These are phyloP conservation scores for Zasmidium angulare DNA, from an alignment of 2,329 filamentous ascomycete genomes.

Conservation along the genomic window DNA sequence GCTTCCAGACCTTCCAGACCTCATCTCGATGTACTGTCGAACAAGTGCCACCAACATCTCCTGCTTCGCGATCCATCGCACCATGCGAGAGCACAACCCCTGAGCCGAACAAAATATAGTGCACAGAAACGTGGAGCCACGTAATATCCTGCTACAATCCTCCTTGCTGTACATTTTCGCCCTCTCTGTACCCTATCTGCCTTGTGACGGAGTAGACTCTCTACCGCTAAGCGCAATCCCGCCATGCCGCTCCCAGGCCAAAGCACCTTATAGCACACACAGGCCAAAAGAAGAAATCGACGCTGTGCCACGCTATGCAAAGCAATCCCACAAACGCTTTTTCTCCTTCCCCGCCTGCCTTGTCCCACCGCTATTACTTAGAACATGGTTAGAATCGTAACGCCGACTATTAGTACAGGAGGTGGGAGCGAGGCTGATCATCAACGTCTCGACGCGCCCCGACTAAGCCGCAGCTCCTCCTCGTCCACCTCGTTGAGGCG, in stretches of 20 bases:
- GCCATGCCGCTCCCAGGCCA: not conserved
- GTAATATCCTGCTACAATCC: too few relatives aligned
- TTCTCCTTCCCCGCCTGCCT: not conserved
- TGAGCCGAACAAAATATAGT: too few relatives aligned
- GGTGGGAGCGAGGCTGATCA: not conserved
- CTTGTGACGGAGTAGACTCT: not conserved
- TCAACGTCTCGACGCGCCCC: not conserved
- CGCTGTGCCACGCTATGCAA: not conserved
- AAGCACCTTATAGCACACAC: not conserved
- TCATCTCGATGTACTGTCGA: too few relatives aligned
- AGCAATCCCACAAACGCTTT: not conserved
- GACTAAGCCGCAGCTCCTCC: constrained; percentile 23
- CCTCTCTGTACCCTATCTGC: not conserved
- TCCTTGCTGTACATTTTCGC: not conserved
- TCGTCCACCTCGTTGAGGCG: constrained; percentile 6
- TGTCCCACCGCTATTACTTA: not conserved
- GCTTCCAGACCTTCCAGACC: too few relatives aligned
- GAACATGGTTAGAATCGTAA: not conserved
- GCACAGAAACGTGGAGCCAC: too few relatives aligned
- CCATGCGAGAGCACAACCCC: too few relatives aligned
- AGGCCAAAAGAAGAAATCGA: not conserved
- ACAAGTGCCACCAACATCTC: not conserved
- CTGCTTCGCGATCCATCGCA: too few relatives aligned
- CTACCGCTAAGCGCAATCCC: not conserved
- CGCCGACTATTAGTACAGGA: not conserved